Evolutionary conservation across 1,139 yeast species (phyloP).

Genomic region (Blastobotrys apis): DNA sequence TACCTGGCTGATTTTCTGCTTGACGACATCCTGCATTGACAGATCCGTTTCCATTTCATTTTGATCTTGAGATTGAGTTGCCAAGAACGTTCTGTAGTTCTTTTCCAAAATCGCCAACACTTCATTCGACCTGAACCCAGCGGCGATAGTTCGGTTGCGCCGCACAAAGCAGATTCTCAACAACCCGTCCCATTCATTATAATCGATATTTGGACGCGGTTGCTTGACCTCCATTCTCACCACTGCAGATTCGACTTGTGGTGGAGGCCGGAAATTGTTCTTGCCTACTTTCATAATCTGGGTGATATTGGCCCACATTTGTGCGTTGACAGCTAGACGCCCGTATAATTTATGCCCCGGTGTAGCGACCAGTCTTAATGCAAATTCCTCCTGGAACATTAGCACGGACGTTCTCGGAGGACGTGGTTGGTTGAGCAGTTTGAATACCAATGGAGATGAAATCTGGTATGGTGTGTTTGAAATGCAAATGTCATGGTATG

Average conservation of each 20-base stretch:
- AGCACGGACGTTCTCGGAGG: constrained; percentile 95
- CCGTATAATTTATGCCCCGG: constrained; percentile 95
- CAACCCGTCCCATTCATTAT: constrained; percentile 95
- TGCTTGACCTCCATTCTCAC: constrained; percentile 86
- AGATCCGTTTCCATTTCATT: constrained; percentile 44
- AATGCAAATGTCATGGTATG: constrained; percentile 92
- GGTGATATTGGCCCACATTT: constrained; percentile 98
- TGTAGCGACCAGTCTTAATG: constrained; percentile 83
- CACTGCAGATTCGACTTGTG: constrained; percentile 95
- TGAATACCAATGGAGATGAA: constrained; percentile 93
- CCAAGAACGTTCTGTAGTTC: constrained; percentile 77
- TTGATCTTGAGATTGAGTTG: constrained; percentile 39
- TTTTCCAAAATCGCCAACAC: constrained; percentile 82
- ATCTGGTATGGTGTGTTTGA: constrained; percentile 98
- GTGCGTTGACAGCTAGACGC: constrained; percentile 91
- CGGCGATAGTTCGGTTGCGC: constrained; percentile 87
- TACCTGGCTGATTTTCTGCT: constrained; percentile 59
- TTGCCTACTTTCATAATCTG: constrained; percentile 98
- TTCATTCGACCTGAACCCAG: constrained; percentile 83
- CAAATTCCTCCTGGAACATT: constrained; percentile 98
- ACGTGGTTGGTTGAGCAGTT: constrained; percentile 79
- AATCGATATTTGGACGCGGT: constrained; percentile 90
- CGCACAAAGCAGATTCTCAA: constrained; percentile 86
- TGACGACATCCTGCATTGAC: constrained; percentile 39
- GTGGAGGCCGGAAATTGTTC: constrained; percentile 97